Base-by-base conservation (phyloP, 2,329 filamentous ascomycete species). In the Hawksworthiomyces lignivorus region DNA sequence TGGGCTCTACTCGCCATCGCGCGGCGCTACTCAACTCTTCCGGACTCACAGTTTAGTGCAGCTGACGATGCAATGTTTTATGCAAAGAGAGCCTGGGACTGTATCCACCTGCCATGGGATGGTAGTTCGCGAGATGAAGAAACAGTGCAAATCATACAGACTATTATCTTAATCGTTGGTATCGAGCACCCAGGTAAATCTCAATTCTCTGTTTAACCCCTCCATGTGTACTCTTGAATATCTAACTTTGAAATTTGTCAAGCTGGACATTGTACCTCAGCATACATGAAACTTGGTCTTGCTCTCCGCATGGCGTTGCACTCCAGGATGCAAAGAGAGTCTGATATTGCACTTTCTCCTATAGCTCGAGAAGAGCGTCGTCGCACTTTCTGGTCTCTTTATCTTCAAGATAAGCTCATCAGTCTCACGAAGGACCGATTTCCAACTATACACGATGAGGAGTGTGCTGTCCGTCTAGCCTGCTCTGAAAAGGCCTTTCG, bases 321-420 rank as follows among this genome's bases (percentile, higher is more conserved):
- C n/a, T 28, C 17, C 24, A 28, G 15, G 5, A 28, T 38, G 24
- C 19, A 38, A 11, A n/a, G 19, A 6, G 36, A 38, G 18, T 14
- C 36, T 9, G 36, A 28, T 20, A 12, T 4, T 3, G 11, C 36
- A 10, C 12, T 38, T 24, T 14, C 36, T 5, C 6, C 19, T 14
- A n/a, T 12, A 4, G 10, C 14, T 14, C 36, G 19, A 12, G 36
- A 38, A 20, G 36, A 30, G 26, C 36, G 36, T 6, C 36, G 36
- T 7, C 36, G 36, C 24, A 38, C 36, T 18, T 38, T 38, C 15
- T 38, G 36, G 36, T 38, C 36, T 10, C 26, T 38, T 6, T 38
- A 38, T 19, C 7, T 38, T 18, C 36, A 29, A 10, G 36, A 38
- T 17, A 38, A 38, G 17, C 36, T 38, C 14, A 29, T 28, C 26